Base-by-base conservation (phyloP, 352 stramenopile species). In the Globisporangium recalcitrans region DNA sequence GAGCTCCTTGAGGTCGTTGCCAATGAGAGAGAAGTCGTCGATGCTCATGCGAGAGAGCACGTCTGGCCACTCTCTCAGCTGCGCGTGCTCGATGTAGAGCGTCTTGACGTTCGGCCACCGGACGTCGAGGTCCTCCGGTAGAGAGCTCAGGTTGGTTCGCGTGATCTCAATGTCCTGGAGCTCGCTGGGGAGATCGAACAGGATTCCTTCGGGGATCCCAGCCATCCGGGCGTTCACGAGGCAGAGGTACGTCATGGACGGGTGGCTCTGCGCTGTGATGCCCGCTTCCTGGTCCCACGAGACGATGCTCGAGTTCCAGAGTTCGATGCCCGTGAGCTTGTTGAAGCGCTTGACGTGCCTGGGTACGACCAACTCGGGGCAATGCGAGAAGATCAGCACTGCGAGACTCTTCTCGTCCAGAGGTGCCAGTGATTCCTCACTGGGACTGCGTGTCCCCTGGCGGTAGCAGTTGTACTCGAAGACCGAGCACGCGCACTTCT, bases 111-210 rank as follows among this genome's bases (percentile, higher is more conserved):
- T 9, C 0, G 16, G 14, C 65, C 69, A 75, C 4, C 26, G 48
- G 16, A 52, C 36, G 22, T 75, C 52, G 11, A 75, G 46, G 13
- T 75, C 62, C 0, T 54, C 31, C 0, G 69, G 68, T 22, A 74
- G 22, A 9, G 21, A 49, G 7, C 40, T 66, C 26, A 74, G 38
- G 27, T 74, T 74, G 11, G 31, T 64, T 32, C 51, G 31, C 21
- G 49, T 57, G 21, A 71, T 65, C 44, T 74, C 64, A 24, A 74
- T 66, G 27, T 74, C 68, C 24, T 42, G 52, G 9, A 73, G 63
- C 13, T 58, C 14, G 0, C n/a, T 22, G 10, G 67, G 64, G 38
- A 74, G 29, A 31, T 67, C 52, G 16, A 42, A n/a, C 9, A 67
- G 26, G 1, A 70, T 16, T 4, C 69, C 62, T 11, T 40, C 36